Conservation (phyloP, 2,329 filamentous ascomycete species). For the Ophiocordyceps camponoti-leonardi region DNA sequence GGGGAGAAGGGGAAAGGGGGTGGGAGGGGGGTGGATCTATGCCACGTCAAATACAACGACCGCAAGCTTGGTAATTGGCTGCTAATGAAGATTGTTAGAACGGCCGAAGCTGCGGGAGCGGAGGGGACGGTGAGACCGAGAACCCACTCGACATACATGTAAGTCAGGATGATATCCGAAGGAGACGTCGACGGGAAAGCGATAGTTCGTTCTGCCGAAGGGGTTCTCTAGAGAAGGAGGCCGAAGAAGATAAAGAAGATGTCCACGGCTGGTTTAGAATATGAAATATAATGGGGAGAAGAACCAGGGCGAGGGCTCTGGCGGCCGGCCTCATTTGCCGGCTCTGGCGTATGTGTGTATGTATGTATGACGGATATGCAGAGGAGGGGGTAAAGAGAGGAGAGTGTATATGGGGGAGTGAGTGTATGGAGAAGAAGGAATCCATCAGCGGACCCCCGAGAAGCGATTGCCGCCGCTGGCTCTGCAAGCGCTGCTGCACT, state of each 20-base stretch:
- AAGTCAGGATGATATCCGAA: not conserved
- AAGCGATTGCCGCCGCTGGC: slow-evolving; percentile 3
- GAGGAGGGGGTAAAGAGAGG: not conserved
- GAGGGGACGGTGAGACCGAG: not conserved
- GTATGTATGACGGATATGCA: not conserved
- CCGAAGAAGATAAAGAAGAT: slow-evolving; percentile 5
- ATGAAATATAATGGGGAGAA: not conserved
- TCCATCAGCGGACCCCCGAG: too few relatives aligned
- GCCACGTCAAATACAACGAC: slow-evolving; percentile 4
- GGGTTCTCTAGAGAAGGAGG: too few relatives aligned
- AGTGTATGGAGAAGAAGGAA: too few relatives aligned
- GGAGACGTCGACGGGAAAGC: not conserved
- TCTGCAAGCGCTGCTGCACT: slow-evolving; percentile 19
- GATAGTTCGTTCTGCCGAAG: too few relatives aligned
- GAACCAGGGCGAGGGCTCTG: not conserved
- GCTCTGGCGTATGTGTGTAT: not conserved
- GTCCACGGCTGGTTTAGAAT: not conserved
- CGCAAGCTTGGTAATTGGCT: slow-evolving; percentile 1
- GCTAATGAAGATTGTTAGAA: slow-evolving; percentile 1
- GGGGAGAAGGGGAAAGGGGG: not conserved
- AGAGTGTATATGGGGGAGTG: too few relatives aligned
- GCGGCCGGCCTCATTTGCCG: slow-evolving; percentile 5
- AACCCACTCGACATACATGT: not conserved
- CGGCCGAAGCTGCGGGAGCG: not conserved
- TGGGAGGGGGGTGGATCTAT: not conserved